Conservation (phyloP, 371 early-diverging fungal species). For the Syncephalastrum racemosum region DNA sequence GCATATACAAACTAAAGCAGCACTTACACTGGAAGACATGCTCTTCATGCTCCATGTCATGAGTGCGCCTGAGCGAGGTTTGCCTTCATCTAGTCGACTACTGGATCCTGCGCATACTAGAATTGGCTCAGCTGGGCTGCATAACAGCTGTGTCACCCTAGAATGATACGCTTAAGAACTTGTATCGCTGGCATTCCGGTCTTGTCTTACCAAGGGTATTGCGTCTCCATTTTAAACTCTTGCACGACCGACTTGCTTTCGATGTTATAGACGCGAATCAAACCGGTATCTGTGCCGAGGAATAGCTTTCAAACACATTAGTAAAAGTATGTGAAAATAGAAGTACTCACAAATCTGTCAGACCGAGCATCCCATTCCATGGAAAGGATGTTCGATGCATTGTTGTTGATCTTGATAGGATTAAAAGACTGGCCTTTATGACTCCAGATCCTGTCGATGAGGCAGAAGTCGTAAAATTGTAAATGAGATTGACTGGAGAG, state of each 20-base stretch:
- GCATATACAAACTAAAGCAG: too few relatives aligned
- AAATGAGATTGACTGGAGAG: background rate
- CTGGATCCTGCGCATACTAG: slow-evolving; percentile 54
- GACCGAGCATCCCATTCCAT: slow-evolving; percentile 66
- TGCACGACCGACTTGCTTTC: slow-evolving; percentile 62
- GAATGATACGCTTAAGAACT: background rate
- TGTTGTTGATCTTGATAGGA: slow-evolving; percentile 52
- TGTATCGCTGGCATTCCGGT: background rate
- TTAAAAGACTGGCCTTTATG: slow-evolving; percentile 47
- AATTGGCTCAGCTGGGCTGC: slow-evolving; percentile 60
- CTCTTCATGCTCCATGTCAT: slow-evolving; percentile 64
- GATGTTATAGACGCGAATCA: slow-evolving; percentile 58
- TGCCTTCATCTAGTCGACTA: slow-evolving; percentile 22
- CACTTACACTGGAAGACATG: slow-evolving; percentile 54
- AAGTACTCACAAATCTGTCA: slow-evolving; percentile 44
- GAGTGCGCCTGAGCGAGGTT: slow-evolving; percentile 39
- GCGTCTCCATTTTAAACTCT: slow-evolving; percentile 53
- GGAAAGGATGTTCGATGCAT: slow-evolving; percentile 49
- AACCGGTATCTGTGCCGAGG: slow-evolving; percentile 55
- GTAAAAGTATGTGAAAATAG: background rate
- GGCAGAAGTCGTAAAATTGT: background rate
- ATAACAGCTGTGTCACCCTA: slow-evolving; percentile 56
- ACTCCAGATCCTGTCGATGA: slow-evolving; percentile 45
- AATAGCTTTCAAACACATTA: slow-evolving; percentile 39
- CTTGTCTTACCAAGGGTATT: slow-evolving; percentile 47